Evolutionary conservation across 495 filamentous ascomycete species (phyloP).

Genomic region (Penicillium manginii): DNA sequence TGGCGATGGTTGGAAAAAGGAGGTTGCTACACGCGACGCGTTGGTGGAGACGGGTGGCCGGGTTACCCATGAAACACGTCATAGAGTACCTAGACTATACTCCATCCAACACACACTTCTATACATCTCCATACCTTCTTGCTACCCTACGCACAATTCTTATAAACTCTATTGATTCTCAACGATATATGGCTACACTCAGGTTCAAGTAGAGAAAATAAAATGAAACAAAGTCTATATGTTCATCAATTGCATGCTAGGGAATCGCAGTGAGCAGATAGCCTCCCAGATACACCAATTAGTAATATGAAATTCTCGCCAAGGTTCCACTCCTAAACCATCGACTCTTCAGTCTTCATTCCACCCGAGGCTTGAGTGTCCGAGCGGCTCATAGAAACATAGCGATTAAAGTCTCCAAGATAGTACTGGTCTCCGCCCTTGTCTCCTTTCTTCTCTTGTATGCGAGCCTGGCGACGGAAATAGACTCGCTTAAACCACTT

Average conservation of each 20-base stretch:
- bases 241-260: background rate
- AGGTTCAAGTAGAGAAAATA: background rate
- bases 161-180: no score
- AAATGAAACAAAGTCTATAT: background rate
- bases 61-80: no score
- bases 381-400: slow-evolving; percentile 45
- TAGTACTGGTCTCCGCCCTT: slow-evolving; percentile 18
- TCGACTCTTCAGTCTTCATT: slow-evolving; percentile 36
- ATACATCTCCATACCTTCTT: no score
- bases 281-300: background rate
- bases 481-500: slow-evolving; percentile 66
- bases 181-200: no score
- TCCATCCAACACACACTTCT: no score
- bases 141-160: no score
- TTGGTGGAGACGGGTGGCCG: no score
- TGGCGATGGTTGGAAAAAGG: no score
- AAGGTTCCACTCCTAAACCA: slow-evolving; percentile 27
- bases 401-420: slow-evolving; percentile 39
- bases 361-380: slow-evolving; percentile 38
- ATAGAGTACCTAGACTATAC: no score
- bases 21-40: no score
- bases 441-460: slow-evolving; percentile 17
- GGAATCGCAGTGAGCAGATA: background rate
- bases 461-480: slow-evolving; percentile 43
- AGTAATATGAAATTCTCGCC: background rate